A percentile compares a stretch with the other conserved stretches of the same genome.
phyloP scores from a whole-genome alignment of 1,284 basidiomycete species.

The Tylopilus orsonianus region DNA sequence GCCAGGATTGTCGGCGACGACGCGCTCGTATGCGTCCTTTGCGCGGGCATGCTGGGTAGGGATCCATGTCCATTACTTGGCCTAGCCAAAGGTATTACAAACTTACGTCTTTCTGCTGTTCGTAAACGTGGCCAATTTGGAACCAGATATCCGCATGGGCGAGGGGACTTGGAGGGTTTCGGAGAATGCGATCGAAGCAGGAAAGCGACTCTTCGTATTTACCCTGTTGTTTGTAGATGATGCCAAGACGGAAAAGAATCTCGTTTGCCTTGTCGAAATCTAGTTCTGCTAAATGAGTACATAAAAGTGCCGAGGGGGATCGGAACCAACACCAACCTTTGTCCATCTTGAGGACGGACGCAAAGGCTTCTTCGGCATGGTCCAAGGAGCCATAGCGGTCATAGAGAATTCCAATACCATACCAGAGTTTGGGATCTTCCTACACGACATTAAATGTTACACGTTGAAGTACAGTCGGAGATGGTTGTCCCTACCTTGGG shows the following conservation, averaged over 20 bases:
- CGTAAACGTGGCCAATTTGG: slow-evolving; percentile 98
- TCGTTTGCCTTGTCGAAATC: slow-evolving; percentile 99
- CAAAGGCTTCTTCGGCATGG: slow-evolving; percentile 98
- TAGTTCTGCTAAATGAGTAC: slow-evolving; percentile 46
- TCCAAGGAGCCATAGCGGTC: slow-evolving; percentile 98
- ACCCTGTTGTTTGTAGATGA: slow-evolving; percentile 99
- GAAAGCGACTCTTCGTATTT: slow-evolving; percentile 85
- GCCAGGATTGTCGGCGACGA: slow-evolving; percentile 88
- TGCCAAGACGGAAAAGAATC: slow-evolving; percentile 96
- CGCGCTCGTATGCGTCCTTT: slow-evolving; percentile 96
- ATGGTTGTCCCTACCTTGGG: slow-evolving; percentile 67
- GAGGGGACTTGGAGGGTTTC: slow-evolving; percentile 92
- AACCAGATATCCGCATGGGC: slow-evolving; percentile 99
- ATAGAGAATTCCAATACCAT: slow-evolving; percentile 98
- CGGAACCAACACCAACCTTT: slow-evolving; percentile 58
- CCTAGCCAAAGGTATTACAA: background rate
- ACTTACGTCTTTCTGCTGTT: slow-evolving; percentile 91
- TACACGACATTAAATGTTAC: slow-evolving; percentile 34
- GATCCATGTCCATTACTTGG: slow-evolving; percentile 4
- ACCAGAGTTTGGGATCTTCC: slow-evolving; percentile 99
- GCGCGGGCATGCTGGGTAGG: slow-evolving; percentile 76
- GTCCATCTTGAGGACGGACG: slow-evolving; percentile 95
- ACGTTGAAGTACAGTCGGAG: slow-evolving; percentile 6
- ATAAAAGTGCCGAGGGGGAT: slow-evolving; percentile 19
- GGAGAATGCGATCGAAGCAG: slow-evolving; percentile 95